Evolutionary conservation across 768 basidiomycete species (phyloP).

Genomic region (Amanita thiersii): DNA sequence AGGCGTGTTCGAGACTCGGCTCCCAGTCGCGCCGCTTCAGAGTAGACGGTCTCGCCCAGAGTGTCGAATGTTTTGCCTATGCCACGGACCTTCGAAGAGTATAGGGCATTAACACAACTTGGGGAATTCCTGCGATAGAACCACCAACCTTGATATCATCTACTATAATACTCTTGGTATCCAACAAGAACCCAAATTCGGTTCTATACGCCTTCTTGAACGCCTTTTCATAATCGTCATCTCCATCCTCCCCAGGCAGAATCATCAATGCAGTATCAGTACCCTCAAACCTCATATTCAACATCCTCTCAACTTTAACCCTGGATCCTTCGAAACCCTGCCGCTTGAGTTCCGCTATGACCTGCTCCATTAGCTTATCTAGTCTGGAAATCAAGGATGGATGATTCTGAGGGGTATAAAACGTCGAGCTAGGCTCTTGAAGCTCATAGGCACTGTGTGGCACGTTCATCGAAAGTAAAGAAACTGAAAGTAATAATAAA

Average conservation of each 20-base stretch:
- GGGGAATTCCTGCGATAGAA: not conserved
- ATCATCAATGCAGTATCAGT: conserved; percentile 93
- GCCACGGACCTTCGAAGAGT: conserved; percentile 57
- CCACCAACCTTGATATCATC: conserved; percentile 77
- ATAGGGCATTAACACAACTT: not conserved
- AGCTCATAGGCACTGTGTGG: conserved; percentile 66
- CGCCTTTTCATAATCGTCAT: conserved; percentile 69
- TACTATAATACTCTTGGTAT: conserved; percentile 75
- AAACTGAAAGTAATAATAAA: not conserved
- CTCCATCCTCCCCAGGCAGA: conserved; percentile 46
- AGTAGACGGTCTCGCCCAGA: conserved; percentile 71
- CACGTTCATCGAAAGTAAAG: not conserved
- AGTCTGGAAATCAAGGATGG: conserved; percentile 52
- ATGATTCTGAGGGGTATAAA: conserved; percentile 57
- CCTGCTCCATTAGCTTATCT: conserved; percentile 57
- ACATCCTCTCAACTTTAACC: conserved; percentile 72
- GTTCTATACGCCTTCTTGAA: conserved; percentile 77
- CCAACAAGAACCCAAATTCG: conserved; percentile 89
- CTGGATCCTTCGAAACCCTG: conserved; percentile 77
- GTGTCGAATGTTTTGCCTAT: conserved; percentile 86
- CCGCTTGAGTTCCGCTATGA: conserved; percentile 54
- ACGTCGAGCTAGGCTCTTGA: conserved; percentile 84
- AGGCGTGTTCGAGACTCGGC: conserved; percentile 15
- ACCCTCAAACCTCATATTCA: conserved; percentile 91
- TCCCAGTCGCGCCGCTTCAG: conserved; percentile 54